Base-by-base conservation (phyloP, 148 eudicot species). In the Vaccinium corymbosum region DNA sequence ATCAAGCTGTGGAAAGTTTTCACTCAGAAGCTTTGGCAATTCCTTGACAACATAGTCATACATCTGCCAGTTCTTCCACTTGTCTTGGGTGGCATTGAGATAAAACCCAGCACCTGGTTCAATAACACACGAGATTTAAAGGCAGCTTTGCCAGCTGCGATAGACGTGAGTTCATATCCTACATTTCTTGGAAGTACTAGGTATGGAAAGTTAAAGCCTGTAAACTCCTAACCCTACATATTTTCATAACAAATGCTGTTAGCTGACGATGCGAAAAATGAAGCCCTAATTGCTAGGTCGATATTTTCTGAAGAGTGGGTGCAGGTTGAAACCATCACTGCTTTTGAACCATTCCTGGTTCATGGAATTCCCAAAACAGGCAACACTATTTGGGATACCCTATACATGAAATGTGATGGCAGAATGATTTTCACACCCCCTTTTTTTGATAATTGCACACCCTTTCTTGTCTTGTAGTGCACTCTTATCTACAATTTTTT, bases 21-120 rank as follows among this genome's bases (percentile, higher is more conserved):
- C 96, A 68, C 88, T 86, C 80, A 97, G 86, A 85, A 95, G 90
- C 72, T 89, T 83, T 61, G 99, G 99, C 83, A 97, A 88, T 90
- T 97, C 99, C 93, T 93, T 95, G 79, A 95, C 98, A 38, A 95
- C 90, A 85, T 97, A 97, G 83, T 95, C 98, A 86, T 94, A 97
- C 99, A 97, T 97, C 78, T 85, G 90, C 99, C 99, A 97, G 87
- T 97, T 95, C 93, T 97, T 97, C 99, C 99, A 97, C 89, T 97
- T 97, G 78, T 97, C 99, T 84, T 94, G 96, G 62, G 90, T 90
- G 20, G 99, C 98, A 90, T 97, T 97, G 61, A 97, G 94, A 90
- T 97, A 97, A 85, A 97, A 97, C 19, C 99, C 99, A 79, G 99
- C 99, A 85, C 99, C 99, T 97, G 84, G 46, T 84, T 62, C 46